Conservation (phyloP, 139 green algal species). For the Yamagishiella unicocca region DNA sequence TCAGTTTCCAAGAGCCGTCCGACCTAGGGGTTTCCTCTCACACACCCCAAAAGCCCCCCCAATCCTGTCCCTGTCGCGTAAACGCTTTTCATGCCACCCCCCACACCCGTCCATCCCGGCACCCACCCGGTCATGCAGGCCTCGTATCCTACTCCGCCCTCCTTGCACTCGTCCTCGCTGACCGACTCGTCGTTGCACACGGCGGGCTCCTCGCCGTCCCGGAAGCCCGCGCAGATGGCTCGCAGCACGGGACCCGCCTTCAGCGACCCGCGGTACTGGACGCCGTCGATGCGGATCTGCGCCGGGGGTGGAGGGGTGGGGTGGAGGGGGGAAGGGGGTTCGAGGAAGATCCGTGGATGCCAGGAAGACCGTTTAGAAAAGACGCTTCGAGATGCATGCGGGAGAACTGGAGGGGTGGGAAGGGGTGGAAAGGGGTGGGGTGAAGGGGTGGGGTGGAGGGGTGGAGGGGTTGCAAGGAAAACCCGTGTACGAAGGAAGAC, state of each 20-base stretch:
- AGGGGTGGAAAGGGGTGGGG: not conserved
- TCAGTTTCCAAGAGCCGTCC: too few species aligned
- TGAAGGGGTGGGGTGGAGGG: not conserved
- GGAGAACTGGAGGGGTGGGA: too few species aligned
- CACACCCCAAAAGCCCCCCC: not conserved
- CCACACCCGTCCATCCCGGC: not conserved
- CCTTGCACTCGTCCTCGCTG: constrained; percentile 77
- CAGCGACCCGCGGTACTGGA: constrained; percentile 90
- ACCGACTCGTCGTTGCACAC: constrained; percentile 79
- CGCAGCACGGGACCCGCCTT: constrained; percentile 76
- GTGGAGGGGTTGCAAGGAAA: too few species aligned
- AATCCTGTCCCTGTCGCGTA: not conserved
- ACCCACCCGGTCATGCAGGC: constrained; percentile 73
- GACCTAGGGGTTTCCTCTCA: not conserved
- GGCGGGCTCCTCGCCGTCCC: constrained; percentile 68
- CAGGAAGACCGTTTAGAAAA: too few species aligned
- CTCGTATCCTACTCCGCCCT: constrained; percentile 65
- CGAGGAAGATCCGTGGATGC: not conserved
- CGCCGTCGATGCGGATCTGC: constrained; percentile 87
- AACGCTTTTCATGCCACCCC: not conserved
- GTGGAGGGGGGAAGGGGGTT: not conserved
- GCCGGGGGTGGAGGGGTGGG: not conserved
- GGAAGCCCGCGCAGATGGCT: constrained; percentile 91
- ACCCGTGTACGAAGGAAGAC: too few species aligned
- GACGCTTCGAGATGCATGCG: too few species aligned